Evolutionary conservation across 2,329 filamentous ascomycete genomes (phyloP), one percentile per base, ranked within the genome.

Genomic region (Xylaria sp.): DNA sequence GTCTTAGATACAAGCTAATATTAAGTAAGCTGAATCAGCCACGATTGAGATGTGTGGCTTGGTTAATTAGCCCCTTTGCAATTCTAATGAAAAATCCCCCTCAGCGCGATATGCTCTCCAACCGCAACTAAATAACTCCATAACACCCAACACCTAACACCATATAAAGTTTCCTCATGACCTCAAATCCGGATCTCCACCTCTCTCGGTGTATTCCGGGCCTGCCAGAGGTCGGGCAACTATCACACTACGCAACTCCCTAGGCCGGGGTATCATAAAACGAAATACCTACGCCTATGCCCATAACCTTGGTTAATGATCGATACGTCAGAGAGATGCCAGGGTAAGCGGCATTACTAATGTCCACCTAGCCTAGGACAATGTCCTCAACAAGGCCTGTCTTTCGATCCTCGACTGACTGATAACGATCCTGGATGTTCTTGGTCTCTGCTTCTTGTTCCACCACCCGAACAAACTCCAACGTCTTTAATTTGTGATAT

Each of bases 391-490:
- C 71, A 5, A 62, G 59, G 3, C 76, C 75, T 1, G 76, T 77
- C 61, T 72, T 65, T 21, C 77, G 73, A 32, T 74, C 69, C 47
- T 61, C 32, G 7, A 77, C 67, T 3, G 62, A 59, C 36, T 61
- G 65, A 51, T 78, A 78, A 19, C 73, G 73, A 17, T 73, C 61
- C 24, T 68, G 59, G 8, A 59, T 57, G 1, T 55, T 45, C 9
- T 56, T 61, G 1, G 39, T 67, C 21, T 66, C 50, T 1, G 55
- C 45, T 30, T 77, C 77, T 47, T 71, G 71, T 17, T 73, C 56
- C 3, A 72, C 70, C 3, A 77, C 68, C 3, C 67, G 66, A 45
- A 77, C 76, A 58, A 78, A 78, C 53, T 78, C 75, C 2, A 79
- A 27, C 1, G 62, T 73, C 19, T 45, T 55, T 9, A 79, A 21